phyloP scores from a whole-genome alignment of 257 asterid species.

The Nicotiana otophora region DNA sequence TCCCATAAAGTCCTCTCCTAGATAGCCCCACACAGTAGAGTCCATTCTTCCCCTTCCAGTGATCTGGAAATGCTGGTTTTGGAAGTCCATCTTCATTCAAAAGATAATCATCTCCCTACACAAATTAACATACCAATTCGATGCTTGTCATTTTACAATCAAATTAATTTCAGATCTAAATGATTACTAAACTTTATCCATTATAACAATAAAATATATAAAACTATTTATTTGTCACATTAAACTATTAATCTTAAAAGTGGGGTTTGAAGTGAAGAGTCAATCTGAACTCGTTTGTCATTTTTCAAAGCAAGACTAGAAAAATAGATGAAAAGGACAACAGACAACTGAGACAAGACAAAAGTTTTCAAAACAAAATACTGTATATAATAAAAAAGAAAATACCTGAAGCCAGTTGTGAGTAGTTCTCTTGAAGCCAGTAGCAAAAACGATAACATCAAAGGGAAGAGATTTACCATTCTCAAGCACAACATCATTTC shows the following conservation, averaged over 20 bases:
- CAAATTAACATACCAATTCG: neutral
- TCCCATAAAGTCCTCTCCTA: constrained; percentile 53
- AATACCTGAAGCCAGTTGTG: constrained; percentile 65
- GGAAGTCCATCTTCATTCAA: constrained; percentile 58
- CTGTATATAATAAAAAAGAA: too few species aligned
- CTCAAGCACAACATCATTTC: constrained; percentile 40
- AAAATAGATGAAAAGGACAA: neutral
- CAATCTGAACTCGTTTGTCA: too few species aligned
- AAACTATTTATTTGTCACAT: too few species aligned
- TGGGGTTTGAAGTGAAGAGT: too few species aligned
- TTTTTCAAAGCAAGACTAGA: neutral
- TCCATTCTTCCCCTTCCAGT: constrained; percentile 80
- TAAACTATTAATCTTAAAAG: too few species aligned
- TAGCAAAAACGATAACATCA: constrained; percentile 61
- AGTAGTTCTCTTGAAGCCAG: constrained; percentile 76
- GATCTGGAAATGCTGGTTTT: constrained; percentile 34
- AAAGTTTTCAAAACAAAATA: neutral
- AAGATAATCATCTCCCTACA: constrained; percentile 47
- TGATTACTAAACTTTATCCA: too few species aligned
- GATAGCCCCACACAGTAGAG: constrained; percentile 61
- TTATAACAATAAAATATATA: too few species aligned
- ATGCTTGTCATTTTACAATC: neutral
- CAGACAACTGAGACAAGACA: neutral
- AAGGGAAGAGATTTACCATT: constrained; percentile 35
- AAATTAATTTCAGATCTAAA: too few species aligned